A percentile compares a stretch with the other conserved stretches of the same genome.
phyloP scores from a whole-genome alignment of 179 eudicot species.

The Actinidia arguta region DNA sequence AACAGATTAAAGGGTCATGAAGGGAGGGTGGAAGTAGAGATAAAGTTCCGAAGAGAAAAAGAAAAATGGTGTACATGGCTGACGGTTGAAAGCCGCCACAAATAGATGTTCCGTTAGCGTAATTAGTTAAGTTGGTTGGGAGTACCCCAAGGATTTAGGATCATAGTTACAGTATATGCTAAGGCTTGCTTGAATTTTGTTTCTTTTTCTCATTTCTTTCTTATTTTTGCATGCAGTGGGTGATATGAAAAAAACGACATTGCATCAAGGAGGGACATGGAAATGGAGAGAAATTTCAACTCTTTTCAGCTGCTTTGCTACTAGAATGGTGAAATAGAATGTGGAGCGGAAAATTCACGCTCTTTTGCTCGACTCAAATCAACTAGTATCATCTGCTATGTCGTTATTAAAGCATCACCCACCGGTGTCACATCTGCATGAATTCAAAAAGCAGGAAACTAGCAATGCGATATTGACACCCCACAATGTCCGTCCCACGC shows the following conservation, averaged over 20 bases:
- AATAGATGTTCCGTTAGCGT: background rate
- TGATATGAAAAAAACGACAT: background rate
- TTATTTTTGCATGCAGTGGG: background rate
- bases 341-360: background rate
- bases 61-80: background rate
- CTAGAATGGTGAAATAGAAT: background rate
- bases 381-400: too few relatives aligned
- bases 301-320: background rate
- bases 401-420: background rate
- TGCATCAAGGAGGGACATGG: background rate
- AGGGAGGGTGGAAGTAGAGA: background rate
- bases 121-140: background rate
- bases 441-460: background rate
- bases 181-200: background rate
- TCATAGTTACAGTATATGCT: background rate
- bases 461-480: background rate
- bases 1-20: background rate
- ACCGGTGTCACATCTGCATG: conserved; percentile 11
- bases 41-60: background rate
- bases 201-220: background rate
- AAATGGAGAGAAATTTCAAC: background rate
- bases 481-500: background rate
- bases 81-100: background rate
- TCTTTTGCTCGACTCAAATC: background rate
- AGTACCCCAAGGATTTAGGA: background rate